Base-by-base conservation (phyloP, 2,329 filamentous ascomycete genomes). In the Lachnellula arida region DNA sequence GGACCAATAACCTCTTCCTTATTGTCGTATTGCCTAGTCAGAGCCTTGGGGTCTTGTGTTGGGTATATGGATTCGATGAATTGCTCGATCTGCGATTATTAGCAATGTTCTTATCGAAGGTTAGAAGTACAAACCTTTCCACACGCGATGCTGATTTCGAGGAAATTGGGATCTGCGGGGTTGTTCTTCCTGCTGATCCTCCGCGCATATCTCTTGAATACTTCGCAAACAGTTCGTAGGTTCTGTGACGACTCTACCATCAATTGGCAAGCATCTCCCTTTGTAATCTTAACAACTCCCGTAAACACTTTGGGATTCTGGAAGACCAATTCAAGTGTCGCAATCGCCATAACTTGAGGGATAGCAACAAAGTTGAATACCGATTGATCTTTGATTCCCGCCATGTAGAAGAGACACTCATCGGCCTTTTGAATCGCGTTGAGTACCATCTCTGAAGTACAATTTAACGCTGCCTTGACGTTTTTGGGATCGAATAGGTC, bases 301-400 rank as follows among this genome's bases (percentile, higher is more conserved):
- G 93, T 75, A 70, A 96, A 95, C 56, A 99, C 85, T 58, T 79
- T 80, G 22, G 89, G 88, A 73, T 99, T 99, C 67, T 89, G 87
- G 83, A 97, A 99, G 66, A 93, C 88, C 17, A 91, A 78, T 65
- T 97, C 92, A 43, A 97, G 76, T 0, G 93, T 97, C 8, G 94
- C 93, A 71, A 99, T 97, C 52, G 93, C 94, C 94, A 99, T 99
- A 62, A 86, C 80, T 74, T 99, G 94, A 2, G 94, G 94, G 61
- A 99, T 99, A 55, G 93, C 93, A 48, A 91, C 91, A 73, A 99
- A 99, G 80, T 99, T 99, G 84, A 99, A 99, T 25, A 96, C 91
- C 70, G 91, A 96, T 76, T 99, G 94, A 70, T 99, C 94, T 63
- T 87, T 87, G 61, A 99, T 84, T 47, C 89, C 94, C 5, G 93